phyloP scores from a whole-genome alignment of 2,329 filamentous ascomycete genomes.

The Cordyceps farinosa region DNA sequence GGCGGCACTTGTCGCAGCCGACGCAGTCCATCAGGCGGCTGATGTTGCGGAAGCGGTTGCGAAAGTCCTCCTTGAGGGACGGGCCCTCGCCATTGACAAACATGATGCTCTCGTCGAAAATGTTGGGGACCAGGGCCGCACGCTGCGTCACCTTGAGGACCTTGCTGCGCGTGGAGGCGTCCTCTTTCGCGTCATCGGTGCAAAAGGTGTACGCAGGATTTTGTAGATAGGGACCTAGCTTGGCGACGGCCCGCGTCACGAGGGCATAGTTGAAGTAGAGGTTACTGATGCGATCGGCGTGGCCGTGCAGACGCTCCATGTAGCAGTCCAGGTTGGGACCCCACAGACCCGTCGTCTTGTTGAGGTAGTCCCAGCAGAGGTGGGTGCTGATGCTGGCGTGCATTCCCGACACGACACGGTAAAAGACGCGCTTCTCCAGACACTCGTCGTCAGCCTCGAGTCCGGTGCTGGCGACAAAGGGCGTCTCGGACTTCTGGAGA shows the following conservation, averaged over 20 bases:
- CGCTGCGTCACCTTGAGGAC: constrained; percentile 71
- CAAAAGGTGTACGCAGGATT: constrained; percentile 78
- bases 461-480: constrained; percentile 59
- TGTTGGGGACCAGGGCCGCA: constrained; percentile 67
- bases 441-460: constrained; percentile 87
- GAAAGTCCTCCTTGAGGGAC: constrained; percentile 92
- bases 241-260: constrained; percentile 85
- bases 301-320: constrained; percentile 74
- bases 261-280: constrained; percentile 99
- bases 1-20: constrained; percentile 94
- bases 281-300: constrained; percentile 91
- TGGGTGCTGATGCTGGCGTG: constrained; percentile 96
- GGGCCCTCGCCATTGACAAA: constrained; percentile 75
- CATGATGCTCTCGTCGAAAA: constrained; percentile 95
- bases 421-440: constrained; percentile 97
- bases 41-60: constrained; percentile 94
- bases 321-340: constrained; percentile 88
- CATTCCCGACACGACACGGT: constrained; percentile 93
- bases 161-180: constrained; percentile 74
- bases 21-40: constrained; percentile 98
- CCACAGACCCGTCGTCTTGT: constrained; percentile 93
- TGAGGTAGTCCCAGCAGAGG: constrained; percentile 92
- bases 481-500: constrained; percentile 45
- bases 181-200: constrained; percentile 76
- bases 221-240: constrained; percentile 77